Conservation (phyloP, 306 rosid genomes). For the Cucurbita pepo region DNA sequence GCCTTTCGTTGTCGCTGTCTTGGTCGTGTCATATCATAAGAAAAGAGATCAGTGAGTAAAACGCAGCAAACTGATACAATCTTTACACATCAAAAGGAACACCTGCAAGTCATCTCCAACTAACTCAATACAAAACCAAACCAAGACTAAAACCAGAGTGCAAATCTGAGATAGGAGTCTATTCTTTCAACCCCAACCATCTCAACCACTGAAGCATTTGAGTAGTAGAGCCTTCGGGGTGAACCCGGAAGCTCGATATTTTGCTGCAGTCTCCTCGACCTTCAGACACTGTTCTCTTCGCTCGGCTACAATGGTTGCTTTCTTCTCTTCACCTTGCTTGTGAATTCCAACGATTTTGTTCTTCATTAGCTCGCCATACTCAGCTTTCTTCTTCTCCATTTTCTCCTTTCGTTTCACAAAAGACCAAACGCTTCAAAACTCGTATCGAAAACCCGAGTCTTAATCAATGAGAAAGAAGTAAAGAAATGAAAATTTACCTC, state of each 20-base stretch:
- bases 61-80: not conserved
- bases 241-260: conserved; percentile 4
- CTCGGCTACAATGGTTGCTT: not conserved
- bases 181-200: not conserved
- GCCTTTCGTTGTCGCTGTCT: not conserved
- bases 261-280: conserved; percentile 7
- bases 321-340: conserved; percentile 7
- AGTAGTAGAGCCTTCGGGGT: not conserved
- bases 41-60: not conserved
- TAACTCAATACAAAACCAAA: not conserved
- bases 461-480: not conserved
- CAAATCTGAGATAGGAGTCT: not conserved
- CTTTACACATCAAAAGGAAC: not conserved
- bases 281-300: not conserved
- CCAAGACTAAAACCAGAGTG: not conserved
- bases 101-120: not conserved
- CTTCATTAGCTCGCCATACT: conserved; percentile 7
- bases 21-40: not conserved
- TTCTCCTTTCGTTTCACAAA: not conserved
- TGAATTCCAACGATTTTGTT: conserved; percentile 4
- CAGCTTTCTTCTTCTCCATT: conserved; percentile 11
- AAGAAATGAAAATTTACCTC: conserved; percentile 32
- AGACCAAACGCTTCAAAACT: not conserved
- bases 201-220: conserved; percentile 3
- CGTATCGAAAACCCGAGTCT: not conserved